phyloP scores from a whole-genome alignment of 2,329 filamentous ascomycete species.

The Talaromyces sp. region DNA sequence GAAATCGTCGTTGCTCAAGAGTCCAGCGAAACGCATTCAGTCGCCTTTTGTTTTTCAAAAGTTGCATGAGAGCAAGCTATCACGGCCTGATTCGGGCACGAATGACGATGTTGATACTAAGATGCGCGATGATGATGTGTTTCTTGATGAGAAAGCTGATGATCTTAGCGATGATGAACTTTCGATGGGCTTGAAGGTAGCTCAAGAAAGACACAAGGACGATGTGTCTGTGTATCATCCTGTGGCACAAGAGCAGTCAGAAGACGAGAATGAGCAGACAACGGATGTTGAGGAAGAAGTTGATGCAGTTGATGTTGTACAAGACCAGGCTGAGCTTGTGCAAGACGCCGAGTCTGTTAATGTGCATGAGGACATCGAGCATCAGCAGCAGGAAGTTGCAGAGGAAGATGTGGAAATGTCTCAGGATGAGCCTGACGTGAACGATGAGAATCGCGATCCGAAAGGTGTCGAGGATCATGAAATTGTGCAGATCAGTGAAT shows the following conservation, averaged over 20 bases:
- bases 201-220: conserved; percentile 1
- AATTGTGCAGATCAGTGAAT: neutral
- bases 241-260: neutral
- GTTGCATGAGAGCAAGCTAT: neutral
- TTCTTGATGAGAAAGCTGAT: conserved; percentile 13
- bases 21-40: conserved; percentile 42
- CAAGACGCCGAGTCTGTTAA: neutral
- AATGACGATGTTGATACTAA: conserved; percentile 13
- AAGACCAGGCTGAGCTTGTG: neutral
- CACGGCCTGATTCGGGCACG: neutral
- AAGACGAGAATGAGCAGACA: neutral
- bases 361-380: neutral
- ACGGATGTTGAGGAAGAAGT: neutral
- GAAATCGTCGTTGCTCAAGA: conserved; percentile 38
- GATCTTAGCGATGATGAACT: conserved; percentile 18
- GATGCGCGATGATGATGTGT: conserved; percentile 10
- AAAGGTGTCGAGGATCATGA: neutral
- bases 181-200: conserved; percentile 1
- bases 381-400: neutral
- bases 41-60: conserved; percentile 36
- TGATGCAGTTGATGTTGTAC: neutral
- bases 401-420: conserved; percentile 6
- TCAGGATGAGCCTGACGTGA: neutral
- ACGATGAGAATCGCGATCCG: neutral
- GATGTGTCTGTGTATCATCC: conserved; percentile 17